These are phyloP conservation scores for Pleurotus tuber-regium DNA, from an alignment of 768 basidiomycete genomes.

Conservation along the genomic window DNA sequence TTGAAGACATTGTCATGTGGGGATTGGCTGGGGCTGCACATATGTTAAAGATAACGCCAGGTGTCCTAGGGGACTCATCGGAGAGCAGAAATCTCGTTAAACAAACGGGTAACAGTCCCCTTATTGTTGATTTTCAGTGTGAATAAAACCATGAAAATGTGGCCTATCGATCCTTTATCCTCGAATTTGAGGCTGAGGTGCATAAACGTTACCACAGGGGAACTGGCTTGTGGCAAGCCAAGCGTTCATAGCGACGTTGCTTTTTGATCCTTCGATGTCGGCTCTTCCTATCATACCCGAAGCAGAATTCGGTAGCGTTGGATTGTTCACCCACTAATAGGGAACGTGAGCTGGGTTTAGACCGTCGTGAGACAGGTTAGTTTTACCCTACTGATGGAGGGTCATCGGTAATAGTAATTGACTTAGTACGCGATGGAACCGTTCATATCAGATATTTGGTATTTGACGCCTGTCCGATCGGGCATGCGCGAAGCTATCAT, in stretches of 20 bases:
- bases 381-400: constrained; percentile 82
- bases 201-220: constrained; percentile 78
- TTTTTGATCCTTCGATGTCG: constrained; percentile 82
- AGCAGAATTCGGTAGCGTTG: too few species aligned
- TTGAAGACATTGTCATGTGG: constrained; percentile 78
- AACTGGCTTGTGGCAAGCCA: constrained; percentile 82
- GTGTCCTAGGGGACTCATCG: constrained; percentile 77
- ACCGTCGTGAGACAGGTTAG: constrained; percentile 84
- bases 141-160: constrained; percentile 82
- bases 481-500: constrained; percentile 79
- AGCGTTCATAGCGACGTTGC: constrained; percentile 81
- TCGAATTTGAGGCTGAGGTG: constrained; percentile 79
- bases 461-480: constrained; percentile 76
- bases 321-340: constrained; percentile 73
- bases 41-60: constrained; percentile 79
- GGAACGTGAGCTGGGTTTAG: constrained; percentile 82
- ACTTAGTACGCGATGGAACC: constrained; percentile 83
- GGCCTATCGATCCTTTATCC: constrained; percentile 83
- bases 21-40: constrained; percentile 81
- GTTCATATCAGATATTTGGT: constrained; percentile 83
- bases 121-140: constrained; percentile 82
- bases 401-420: constrained; percentile 75
- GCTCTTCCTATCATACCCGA: constrained; percentile 81
- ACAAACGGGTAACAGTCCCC: constrained; percentile 78
- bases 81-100: constrained; percentile 81